Conservation (phyloP, 768 basidiomycete genomes). For the Podaxis sp. region DNA sequence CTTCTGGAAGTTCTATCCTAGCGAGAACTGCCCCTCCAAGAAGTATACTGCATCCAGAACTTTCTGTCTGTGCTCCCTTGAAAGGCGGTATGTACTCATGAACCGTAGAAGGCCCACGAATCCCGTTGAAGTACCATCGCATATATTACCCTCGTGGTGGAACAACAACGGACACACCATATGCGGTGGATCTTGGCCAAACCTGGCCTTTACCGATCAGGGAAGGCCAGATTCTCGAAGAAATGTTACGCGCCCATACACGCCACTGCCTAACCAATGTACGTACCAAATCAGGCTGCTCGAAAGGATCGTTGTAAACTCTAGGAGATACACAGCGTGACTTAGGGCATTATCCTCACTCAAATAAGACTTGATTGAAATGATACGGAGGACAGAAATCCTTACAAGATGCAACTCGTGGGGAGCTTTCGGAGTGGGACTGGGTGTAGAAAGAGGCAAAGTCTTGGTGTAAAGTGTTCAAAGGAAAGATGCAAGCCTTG, state of each 20-base stretch:
- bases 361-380: conserved; percentile 39
- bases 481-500: background rate
- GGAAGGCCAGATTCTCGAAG: background rate
- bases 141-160: conserved; percentile 38
- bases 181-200: conserved; percentile 34
- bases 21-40: conserved; percentile 38
- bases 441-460: conserved; percentile 43
- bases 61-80: conserved; percentile 45
- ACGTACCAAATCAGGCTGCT: conserved; percentile 40
- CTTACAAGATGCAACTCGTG: conserved; percentile 36
- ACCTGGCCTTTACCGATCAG: conserved; percentile 21
- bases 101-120: conserved; percentile 33
- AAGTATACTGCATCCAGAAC: conserved; percentile 35
- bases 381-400: conserved; percentile 40
- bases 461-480: conserved; percentile 18
- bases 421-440: conserved; percentile 30
- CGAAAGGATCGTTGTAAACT: conserved; percentile 46
- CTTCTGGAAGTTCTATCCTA: conserved; percentile 44
- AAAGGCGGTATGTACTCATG: conserved; percentile 36
- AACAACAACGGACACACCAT: conserved; percentile 36
- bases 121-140: conserved; percentile 39
- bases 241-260: conserved; percentile 22
- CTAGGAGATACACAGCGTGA: conserved; percentile 37
- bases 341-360: conserved; percentile 30
- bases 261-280: conserved; percentile 40